A percentile compares a stretch with the other conserved stretches of the same genome.
phyloP scores from a whole-genome alignment of 345 rosid species.

The Gossypium stocksii region DNA sequence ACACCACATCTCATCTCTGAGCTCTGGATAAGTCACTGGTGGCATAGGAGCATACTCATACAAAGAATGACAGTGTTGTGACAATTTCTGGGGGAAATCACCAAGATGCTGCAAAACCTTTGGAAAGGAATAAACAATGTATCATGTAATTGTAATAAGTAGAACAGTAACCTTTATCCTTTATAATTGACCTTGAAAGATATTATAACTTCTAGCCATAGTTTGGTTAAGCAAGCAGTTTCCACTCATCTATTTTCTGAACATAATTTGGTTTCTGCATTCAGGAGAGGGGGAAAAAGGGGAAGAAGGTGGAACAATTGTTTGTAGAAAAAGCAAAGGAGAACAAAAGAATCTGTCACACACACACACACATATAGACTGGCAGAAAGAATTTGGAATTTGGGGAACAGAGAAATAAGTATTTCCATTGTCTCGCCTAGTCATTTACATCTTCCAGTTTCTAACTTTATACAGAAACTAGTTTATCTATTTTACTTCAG shows the following conservation, averaged over 20 bases:
- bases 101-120: slow-evolving; percentile 99
- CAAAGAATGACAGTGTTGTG: slow-evolving; percentile 93
- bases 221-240: background rate
- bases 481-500: background rate
- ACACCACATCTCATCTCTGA: slow-evolving; percentile 99
- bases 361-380: background rate
- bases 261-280: background rate
- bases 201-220: background rate
- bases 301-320: background rate
- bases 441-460: background rate
- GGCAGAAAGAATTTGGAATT: background rate
- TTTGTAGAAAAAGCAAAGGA: background rate
- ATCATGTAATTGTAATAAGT: background rate
- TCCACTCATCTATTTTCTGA: background rate
- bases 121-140: slow-evolving; percentile 18
- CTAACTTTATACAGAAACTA: background rate
- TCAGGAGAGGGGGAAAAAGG: background rate
- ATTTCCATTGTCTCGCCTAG: background rate
- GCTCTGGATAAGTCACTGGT: slow-evolving; percentile 96
- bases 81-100: slow-evolving; percentile 92
- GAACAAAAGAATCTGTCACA: background rate
- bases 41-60: slow-evolving; percentile 99
- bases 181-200: background rate
- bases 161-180: background rate
- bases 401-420: background rate